Evolutionary conservation across 164 flowering plant genomes (phyloP).

Genomic region (Akebia trifoliata): DNA sequence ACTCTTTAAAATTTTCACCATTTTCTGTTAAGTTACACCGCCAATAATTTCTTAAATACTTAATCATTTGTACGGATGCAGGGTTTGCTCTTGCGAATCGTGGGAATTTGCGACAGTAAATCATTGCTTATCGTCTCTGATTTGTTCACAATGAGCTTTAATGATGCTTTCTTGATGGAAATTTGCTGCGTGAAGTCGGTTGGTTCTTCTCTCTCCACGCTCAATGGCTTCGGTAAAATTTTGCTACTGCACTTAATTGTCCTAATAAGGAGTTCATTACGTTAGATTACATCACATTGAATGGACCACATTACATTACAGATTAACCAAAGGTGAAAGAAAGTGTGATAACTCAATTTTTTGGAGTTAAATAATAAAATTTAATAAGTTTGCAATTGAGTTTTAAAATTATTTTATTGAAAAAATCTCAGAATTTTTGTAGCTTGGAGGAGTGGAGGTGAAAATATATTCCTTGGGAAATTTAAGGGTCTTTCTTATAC

Average conservation of each 20-base stretch:
- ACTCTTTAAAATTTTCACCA: not conserved
- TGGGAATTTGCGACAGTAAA: conserved; percentile 75
- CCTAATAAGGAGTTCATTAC: not conserved
- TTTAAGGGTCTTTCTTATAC: too few relatives aligned
- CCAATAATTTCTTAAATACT: not conserved
- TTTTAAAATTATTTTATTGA: too few relatives aligned
- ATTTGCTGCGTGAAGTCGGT: conserved; percentile 48
- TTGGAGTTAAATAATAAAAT: too few relatives aligned
- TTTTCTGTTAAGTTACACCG: not conserved
- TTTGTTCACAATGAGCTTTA: conserved; percentile 33
- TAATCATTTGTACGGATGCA: conserved; percentile 20
- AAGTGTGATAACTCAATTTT: too few relatives aligned
- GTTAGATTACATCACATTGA: too few relatives aligned
- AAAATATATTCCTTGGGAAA: too few relatives aligned
- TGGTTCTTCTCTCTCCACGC: conserved; percentile 40
- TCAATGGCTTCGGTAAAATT: conserved; percentile 36
- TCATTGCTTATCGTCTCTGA: conserved; percentile 41
- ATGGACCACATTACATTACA: too few relatives aligned
- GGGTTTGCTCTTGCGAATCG: conserved; percentile 67
- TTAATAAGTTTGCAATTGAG: too few relatives aligned
- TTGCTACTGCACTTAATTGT: not conserved
- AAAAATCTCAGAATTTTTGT: too few relatives aligned
- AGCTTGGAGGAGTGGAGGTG: too few relatives aligned
- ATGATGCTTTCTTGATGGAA: conserved; percentile 43
- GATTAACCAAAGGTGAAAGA: too few relatives aligned